Percentiles rank a stretch among this genome's conserved stretches.
Conservation (phyloP, 129 eudicot species). For the Artemisia annua region DNA sequence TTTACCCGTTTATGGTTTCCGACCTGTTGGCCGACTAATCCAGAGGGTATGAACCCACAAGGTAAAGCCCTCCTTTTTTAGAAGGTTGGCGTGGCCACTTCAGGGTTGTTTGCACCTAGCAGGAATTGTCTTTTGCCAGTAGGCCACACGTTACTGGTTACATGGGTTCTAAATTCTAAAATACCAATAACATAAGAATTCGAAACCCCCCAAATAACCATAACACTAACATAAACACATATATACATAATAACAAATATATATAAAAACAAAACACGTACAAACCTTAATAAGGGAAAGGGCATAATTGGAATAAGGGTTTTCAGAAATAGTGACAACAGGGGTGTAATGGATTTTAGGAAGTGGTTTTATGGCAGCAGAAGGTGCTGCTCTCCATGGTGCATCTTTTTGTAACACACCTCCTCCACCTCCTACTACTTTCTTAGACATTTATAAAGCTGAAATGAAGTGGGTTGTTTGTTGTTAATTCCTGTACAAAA, state of each 20-base stretch:
- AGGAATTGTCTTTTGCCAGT: too few relatives aligned
- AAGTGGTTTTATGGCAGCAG: slow-evolving; percentile 46
- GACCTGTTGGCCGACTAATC: too few relatives aligned
- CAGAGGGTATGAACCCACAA: too few relatives aligned
- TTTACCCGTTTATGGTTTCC: too few relatives aligned
- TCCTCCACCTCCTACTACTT: too few relatives aligned
- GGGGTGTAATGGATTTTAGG: slow-evolving; percentile 85
- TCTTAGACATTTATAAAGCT: too few relatives aligned
- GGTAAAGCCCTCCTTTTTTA: too few relatives aligned
- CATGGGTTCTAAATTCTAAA: neutral
- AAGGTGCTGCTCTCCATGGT: slow-evolving; percentile 75
- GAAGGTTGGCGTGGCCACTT: too few relatives aligned
- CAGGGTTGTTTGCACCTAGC: too few relatives aligned
- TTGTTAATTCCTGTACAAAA: neutral
- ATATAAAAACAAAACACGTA: neutral
- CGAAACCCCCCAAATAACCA: neutral
- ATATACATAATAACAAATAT: neutral
- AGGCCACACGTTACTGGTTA: neutral
- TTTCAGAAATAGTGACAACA: slow-evolving; percentile 55
- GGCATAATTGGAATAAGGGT: slow-evolving; percentile 60
- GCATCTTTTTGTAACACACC: slow-evolving; percentile 56
- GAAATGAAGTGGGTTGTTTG: neutral
- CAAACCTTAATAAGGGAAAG: slow-evolving; percentile 79
- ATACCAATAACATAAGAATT: neutral
- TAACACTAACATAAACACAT: neutral